Conservation (phyloP, 2,329 filamentous ascomycete species). For the Sporothrix protearum region DNA sequence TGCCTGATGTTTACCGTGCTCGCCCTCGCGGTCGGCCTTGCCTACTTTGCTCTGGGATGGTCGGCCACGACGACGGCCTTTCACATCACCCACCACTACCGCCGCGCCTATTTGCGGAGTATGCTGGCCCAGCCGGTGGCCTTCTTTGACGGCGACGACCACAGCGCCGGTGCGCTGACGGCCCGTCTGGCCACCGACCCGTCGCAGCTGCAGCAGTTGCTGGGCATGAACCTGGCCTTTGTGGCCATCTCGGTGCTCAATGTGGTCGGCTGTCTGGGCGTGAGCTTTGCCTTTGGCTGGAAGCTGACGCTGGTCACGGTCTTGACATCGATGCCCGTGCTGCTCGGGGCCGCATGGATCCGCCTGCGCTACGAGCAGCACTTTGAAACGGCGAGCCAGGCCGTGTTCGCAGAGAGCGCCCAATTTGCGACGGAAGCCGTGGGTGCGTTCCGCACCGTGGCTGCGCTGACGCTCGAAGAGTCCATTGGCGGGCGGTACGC, state of each 20-base stretch:
- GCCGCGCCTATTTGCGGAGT: conserved; percentile 58
- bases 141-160: conserved; percentile 59
- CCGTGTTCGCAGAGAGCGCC: conserved; percentile 67
- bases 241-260: conserved; percentile 62
- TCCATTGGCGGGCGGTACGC: conserved; percentile 61
- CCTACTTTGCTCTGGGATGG: conserved; percentile 50
- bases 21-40: conserved; percentile 49
- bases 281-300: conserved; percentile 72
- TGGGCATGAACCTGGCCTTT: conserved; percentile 62
- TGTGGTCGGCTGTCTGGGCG: conserved; percentile 59
- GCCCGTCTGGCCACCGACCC: conserved; percentile 55
- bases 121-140: conserved; percentile 57
- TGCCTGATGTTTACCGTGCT: conserved; percentile 62
- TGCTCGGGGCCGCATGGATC: conserved; percentile 48
- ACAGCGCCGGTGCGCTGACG: conserved; percentile 59
- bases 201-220: conserved; percentile 58
- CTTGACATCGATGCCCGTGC: conserved; percentile 53
- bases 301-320: conserved; percentile 67
- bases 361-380: conserved; percentile 55
- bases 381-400: conserved; percentile 65
- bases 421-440: conserved; percentile 73
- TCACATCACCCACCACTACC: conserved; percentile 51
- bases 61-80: conserved; percentile 20
- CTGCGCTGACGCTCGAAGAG: conserved; percentile 66
- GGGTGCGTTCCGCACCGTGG: conserved; percentile 68